Evolutionary conservation across 805 yeast genomes (phyloP).

Genomic region (Candida odintsovae): DNA sequence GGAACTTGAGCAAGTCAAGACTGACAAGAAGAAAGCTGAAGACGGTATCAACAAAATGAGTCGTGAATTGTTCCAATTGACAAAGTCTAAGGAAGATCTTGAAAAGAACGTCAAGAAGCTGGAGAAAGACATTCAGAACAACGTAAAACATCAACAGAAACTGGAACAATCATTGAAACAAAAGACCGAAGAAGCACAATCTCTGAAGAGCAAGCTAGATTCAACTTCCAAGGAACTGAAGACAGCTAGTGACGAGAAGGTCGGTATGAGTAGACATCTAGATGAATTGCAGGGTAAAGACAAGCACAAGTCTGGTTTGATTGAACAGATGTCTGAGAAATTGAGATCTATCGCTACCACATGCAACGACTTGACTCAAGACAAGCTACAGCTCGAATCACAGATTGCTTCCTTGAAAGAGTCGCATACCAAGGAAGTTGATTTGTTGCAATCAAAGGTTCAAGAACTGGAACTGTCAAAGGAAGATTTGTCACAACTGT

Average conservation of each 20-base stretch:
- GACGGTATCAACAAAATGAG: slow-evolving; percentile 89
- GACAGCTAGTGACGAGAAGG: neutral
- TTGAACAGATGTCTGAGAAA: slow-evolving; percentile 40
- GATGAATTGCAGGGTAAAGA: slow-evolving; percentile 22
- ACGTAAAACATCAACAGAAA: slow-evolving; percentile 19
- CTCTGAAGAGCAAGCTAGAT: slow-evolving; percentile 10
- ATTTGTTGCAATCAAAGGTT: slow-evolving; percentile 9
- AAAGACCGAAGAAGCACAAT: slow-evolving; percentile 10
- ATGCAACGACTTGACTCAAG: slow-evolving; percentile 23
- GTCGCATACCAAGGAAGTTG: slow-evolving; percentile 11
- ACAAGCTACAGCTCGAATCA: slow-evolving; percentile 18
- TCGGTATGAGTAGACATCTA: slow-evolving; percentile 19
- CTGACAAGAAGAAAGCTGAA: slow-evolving; percentile 61
- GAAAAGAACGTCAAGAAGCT: slow-evolving; percentile 37
- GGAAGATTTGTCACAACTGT: slow-evolving; percentile 3
- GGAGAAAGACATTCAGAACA: slow-evolving; percentile 26
- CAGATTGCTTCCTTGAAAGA: slow-evolving; percentile 8
- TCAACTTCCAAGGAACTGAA: slow-evolving; percentile 2
- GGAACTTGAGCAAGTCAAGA: slow-evolving; percentile 22
- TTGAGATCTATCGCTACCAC: slow-evolving; percentile 36
- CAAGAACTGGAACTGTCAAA: slow-evolving; percentile 9
- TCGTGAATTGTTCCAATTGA: slow-evolving; percentile 65
- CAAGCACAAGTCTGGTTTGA: slow-evolving; percentile 28
- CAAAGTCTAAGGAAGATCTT: slow-evolving; percentile 50
- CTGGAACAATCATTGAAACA: slow-evolving; percentile 14